Evolutionary conservation across 345 rosid genomes (phyloP).

Genomic region (Brassica nigra): DNA sequence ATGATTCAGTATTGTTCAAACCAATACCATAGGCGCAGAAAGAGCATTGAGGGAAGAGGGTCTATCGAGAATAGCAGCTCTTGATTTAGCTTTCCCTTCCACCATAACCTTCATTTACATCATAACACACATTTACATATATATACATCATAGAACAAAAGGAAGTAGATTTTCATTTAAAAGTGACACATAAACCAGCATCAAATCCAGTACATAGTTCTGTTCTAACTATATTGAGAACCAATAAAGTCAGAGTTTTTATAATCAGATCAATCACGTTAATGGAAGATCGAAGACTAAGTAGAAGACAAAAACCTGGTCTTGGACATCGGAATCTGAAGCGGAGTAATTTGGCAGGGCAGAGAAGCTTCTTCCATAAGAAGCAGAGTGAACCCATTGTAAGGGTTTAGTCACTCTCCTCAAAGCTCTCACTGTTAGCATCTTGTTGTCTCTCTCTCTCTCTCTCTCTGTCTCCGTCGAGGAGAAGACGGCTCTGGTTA

Average conservation of each 20-base stretch:
- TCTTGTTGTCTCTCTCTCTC: slow-evolving; percentile 24
- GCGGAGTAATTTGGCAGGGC: slow-evolving; percentile 61
- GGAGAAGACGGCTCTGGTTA: slow-evolving; percentile 11
- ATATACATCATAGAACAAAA: neutral
- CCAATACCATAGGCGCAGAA: slow-evolving; percentile 62
- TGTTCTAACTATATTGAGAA: neutral
- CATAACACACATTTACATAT: slow-evolving; percentile 1
- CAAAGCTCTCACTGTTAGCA: slow-evolving; percentile 60
- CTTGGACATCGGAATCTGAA: slow-evolving; percentile 49
- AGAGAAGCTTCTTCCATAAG: slow-evolving; percentile 54
- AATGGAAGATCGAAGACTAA: slow-evolving; percentile 1
- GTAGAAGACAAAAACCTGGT: slow-evolving; percentile 54
- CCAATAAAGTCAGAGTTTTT: neutral
- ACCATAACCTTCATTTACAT: slow-evolving; percentile 61
- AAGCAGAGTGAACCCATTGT: slow-evolving; percentile 42
- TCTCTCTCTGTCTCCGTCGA: slow-evolving; percentile 22
- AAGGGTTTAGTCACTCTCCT: slow-evolving; percentile 42
- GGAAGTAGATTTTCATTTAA: slow-evolving; percentile 3
- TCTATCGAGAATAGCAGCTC: slow-evolving; percentile 81
- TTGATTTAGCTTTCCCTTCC: slow-evolving; percentile 87
- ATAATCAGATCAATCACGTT: slow-evolving; percentile 3
- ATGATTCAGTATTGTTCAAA: neutral
- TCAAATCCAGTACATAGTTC: neutral
- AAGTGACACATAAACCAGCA: neutral
- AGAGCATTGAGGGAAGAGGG: slow-evolving; percentile 81